Conservation (phyloP, 2,329 filamentous ascomycete species). For the Immersiporthe knoxdaviesiana region DNA sequence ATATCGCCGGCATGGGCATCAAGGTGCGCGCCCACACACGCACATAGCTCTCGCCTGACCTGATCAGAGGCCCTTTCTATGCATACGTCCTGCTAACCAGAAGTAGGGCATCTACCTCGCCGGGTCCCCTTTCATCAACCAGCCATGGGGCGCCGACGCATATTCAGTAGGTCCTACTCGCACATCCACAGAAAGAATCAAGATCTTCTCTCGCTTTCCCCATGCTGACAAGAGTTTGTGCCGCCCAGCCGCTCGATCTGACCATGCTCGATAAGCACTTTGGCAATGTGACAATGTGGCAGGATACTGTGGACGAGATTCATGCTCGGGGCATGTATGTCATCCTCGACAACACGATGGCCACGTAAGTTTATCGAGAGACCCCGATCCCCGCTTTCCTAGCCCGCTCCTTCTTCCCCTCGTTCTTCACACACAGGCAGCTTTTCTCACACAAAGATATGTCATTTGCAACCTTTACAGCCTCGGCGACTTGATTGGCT, state of each 20-base stretch:
- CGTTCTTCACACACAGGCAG: background rate
- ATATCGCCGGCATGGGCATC: constrained; percentile 66
- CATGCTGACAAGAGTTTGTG: constrained; percentile 19
- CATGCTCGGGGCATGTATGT: constrained; percentile 67
- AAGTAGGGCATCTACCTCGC: constrained; percentile 60
- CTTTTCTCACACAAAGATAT: constrained; percentile 19
- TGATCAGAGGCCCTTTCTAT: background rate
- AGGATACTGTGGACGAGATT: constrained; percentile 60
- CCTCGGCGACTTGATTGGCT: constrained; percentile 66
- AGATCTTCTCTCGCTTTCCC: background rate
- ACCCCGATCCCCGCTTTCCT: background rate
- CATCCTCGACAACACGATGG: constrained; percentile 67
- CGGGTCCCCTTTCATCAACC: constrained; percentile 66
- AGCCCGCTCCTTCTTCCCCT: background rate
- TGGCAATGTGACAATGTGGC: constrained; percentile 62
- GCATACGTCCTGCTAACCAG: constrained; percentile 12
- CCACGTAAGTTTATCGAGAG: constrained; percentile 45
- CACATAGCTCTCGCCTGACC: background rate
- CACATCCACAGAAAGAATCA: background rate
- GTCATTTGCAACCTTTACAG: constrained; percentile 25
- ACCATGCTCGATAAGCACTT: constrained; percentile 67
- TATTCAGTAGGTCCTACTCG: constrained; percentile 50
- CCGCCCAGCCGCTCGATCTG: constrained; percentile 55
- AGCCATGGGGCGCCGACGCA: constrained; percentile 65
- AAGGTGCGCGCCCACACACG: constrained; percentile 41